These are phyloP conservation scores for Komagataella phaffii DNA, from an alignment of 805 yeast genomes.

Conservation along the genomic window DNA sequence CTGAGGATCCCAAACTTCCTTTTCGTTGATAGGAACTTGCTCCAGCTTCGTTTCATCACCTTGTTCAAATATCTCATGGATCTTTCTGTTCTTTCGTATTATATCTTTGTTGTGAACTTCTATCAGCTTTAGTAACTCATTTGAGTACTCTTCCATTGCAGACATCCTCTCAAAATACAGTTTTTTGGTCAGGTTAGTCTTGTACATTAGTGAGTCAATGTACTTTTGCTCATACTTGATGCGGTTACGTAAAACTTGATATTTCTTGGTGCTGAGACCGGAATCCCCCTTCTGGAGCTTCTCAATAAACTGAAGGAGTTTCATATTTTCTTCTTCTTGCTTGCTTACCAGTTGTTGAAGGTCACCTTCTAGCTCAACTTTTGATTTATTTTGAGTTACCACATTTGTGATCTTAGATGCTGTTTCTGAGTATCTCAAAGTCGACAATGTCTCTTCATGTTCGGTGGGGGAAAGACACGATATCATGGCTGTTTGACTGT, in stretches of 20 bases:
- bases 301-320: background rate
- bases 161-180: background rate
- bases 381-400: slow-evolving; percentile 31
- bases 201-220: background rate
- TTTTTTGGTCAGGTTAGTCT: background rate
- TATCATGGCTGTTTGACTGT: slow-evolving; percentile 78
- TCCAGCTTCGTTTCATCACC: background rate
- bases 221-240: background rate
- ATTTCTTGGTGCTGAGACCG: background rate
- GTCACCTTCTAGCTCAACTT: background rate
- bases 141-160: background rate
- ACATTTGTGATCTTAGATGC: slow-evolving; percentile 56
- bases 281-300: background rate
- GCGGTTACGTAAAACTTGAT: background rate
- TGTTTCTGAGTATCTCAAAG: slow-evolving; percentile 65
- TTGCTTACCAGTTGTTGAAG: background rate
- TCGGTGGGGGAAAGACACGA: slow-evolving; percentile 74
- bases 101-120: background rate
- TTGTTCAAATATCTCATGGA: background rate
- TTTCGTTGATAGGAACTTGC: background rate
- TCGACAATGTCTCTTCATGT: slow-evolving; percentile 64
- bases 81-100: background rate
- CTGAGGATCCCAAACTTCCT: background rate
- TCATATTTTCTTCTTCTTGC: background rate
- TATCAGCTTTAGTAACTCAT: background rate